Evolutionary conservation across 208 protist genomes (phyloP).

Genomic region (Leishmania amazonensis): DNA sequence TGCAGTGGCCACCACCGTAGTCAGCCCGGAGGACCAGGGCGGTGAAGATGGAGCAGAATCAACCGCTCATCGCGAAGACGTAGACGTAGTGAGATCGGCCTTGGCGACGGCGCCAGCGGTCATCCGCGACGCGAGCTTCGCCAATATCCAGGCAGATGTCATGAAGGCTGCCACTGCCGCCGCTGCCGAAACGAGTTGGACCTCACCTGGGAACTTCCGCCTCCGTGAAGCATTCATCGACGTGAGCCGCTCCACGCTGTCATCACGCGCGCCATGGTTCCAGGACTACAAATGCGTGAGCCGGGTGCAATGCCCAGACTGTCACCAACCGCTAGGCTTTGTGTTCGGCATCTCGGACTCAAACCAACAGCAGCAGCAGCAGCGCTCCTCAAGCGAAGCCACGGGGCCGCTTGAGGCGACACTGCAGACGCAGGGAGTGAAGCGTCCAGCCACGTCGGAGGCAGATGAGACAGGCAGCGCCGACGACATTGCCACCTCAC

Average conservation of each 20-base stretch:
- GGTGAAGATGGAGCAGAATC: background rate
- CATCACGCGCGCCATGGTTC: slow-evolving; percentile 70
- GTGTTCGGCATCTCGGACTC: slow-evolving; percentile 43
- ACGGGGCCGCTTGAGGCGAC: background rate
- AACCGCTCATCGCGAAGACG: background rate
- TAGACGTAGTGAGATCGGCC: background rate
- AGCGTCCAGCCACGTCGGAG: slow-evolving; percentile 16
- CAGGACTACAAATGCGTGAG: slow-evolving; percentile 45
- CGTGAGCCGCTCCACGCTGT: slow-evolving; percentile 63
- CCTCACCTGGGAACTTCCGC: slow-evolving; percentile 69
- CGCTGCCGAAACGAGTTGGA: slow-evolving; percentile 40
- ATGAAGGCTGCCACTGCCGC: slow-evolving; percentile 35
- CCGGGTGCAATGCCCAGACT: slow-evolving; percentile 78
- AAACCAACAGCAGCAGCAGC: background rate
- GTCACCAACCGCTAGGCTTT: slow-evolving; percentile 74
- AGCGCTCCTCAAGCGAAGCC: background rate
- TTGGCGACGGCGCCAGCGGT: slow-evolving; percentile 16
- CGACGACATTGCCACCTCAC: background rate
- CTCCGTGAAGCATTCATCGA: slow-evolving; percentile 72
- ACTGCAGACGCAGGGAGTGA: slow-evolving; percentile 22
- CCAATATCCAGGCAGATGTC: slow-evolving; percentile 34
- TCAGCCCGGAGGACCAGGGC: background rate
- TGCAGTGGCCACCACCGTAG: slow-evolving; percentile 28
- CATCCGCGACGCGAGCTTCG: slow-evolving; percentile 18
- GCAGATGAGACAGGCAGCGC: background rate